A percentile compares a stretch with the other conserved stretches of the same genome.
These are phyloP conservation scores for Dictyostelium discoideum DNA, from an alignment of 78 protist genomes.

Conservation along the genomic window dicty_2.7 NC_007090.3:59001-59500, in stretches of 20 bases:
- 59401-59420: not conserved
- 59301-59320: constrained; percentile 41
- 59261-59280: not conserved
- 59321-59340: not conserved
- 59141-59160: too few relatives aligned
- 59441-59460: not conserved
- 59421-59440: not conserved
- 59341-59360: not conserved
- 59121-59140: too few relatives aligned
- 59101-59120: too few relatives aligned
- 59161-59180: too few relatives aligned
- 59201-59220: not conserved
- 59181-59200: not conserved
- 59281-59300: constrained; percentile 18
- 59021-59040: too few relatives aligned
- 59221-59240: not conserved
- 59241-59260: too few relatives aligned
- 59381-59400: constrained; percentile 18
- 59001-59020: too few relatives aligned
- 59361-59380: constrained; percentile 9
- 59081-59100: not conserved
- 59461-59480: not conserved
- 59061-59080: not conserved
- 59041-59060: not conserved
- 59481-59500: not conserved